Base-by-base conservation (phyloP, 768 basidiomycete genomes). In the Saitozyma sp. region DNA sequence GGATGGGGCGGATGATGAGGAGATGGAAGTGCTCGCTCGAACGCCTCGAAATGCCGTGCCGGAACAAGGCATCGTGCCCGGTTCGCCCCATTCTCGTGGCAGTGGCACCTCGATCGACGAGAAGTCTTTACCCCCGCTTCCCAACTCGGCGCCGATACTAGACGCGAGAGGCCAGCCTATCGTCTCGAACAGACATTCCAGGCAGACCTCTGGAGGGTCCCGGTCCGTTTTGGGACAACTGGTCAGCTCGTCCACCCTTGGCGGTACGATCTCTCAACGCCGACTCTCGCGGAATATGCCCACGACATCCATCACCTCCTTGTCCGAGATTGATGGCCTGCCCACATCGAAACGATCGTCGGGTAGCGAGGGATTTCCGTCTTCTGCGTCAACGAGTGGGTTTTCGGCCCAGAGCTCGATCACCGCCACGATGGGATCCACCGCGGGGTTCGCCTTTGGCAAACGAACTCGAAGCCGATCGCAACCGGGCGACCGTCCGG, bases 191-290 rank as follows among this genome's bases (percentile, higher is more conserved):
- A 29, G 29, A 29, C 29, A 29, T 29, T 29, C 29, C 29, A 29
- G 29, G 29, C 29, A 29, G 29, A 29, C 29, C 29, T 29, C 29
- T 29, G 29, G 29, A 5, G 29, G 29, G 29, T 29, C 29, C 29
- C 29, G 29, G 5, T 29, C 45, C n/a, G 45, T 11, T 46, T 17
- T 11, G 5, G 48, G 46, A 0, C 55, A 61, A 45, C 58, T 75
- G 14, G 67, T 75, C 45, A 73, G 63, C 57, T 63, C 69, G 4
- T 62, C 66, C 7, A 73, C 69, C 5, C 49, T 61, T 8, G 58
- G 62, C 19, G 74, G 74, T 0, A 75, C 74, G 5, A 75, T 75
- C 54, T 65, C 63, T 2, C 74, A 70, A 50, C 50, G 74, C 14
- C 64, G 74, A 29, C 62, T 64, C 38, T 69, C 71, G 14, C 50